Evolutionary conservation across 306 rosid genomes (phyloP).

Genomic region (Cicer pinnatifidum): DNA sequence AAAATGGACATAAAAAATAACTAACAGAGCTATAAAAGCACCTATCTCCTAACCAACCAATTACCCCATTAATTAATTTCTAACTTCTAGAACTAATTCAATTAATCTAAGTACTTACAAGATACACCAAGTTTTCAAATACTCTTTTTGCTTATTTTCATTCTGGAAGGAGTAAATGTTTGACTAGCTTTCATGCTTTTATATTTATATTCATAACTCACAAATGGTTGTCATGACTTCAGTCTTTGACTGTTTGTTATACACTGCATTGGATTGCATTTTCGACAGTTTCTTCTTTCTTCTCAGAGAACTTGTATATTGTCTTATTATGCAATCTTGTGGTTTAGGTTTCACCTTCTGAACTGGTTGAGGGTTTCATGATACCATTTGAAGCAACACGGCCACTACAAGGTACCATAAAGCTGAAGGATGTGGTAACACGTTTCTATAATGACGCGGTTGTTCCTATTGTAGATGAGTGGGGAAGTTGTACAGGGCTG

Average conservation of each 20-base stretch:
- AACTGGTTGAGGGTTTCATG: conserved; percentile 68
- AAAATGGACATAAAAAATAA: too few relatives aligned
- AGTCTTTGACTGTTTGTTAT: conserved; percentile 5
- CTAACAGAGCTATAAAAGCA: too few relatives aligned
- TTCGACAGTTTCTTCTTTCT: conserved; percentile 28
- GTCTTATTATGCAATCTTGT: conserved; percentile 25
- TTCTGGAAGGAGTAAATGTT: not conserved
- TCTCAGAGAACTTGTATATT: not conserved
- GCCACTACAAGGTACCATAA: conserved; percentile 60
- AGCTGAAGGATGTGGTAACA: conserved; percentile 60
- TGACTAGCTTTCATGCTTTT: conserved; percentile 19
- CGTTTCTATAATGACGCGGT: conserved; percentile 64
- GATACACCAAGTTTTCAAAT: too few relatives aligned
- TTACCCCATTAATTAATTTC: too few relatives aligned
- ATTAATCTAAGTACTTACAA: too few relatives aligned
- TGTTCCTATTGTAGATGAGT: conserved; percentile 76
- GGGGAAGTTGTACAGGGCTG: conserved; percentile 80
- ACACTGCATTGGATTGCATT: not conserved
- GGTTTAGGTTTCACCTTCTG: conserved; percentile 64
- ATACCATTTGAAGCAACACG: conserved; percentile 66
- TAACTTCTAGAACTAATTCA: too few relatives aligned
- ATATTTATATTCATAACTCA: not conserved
- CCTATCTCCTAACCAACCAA: too few relatives aligned
- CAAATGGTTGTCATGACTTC: conserved; percentile 17
- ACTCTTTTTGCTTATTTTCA: too few relatives aligned